Percentiles rank a stretch among this genome's conserved stretches.
Conservation (phyloP, 345 rosid species). For the Populus davidiana region DNA sequence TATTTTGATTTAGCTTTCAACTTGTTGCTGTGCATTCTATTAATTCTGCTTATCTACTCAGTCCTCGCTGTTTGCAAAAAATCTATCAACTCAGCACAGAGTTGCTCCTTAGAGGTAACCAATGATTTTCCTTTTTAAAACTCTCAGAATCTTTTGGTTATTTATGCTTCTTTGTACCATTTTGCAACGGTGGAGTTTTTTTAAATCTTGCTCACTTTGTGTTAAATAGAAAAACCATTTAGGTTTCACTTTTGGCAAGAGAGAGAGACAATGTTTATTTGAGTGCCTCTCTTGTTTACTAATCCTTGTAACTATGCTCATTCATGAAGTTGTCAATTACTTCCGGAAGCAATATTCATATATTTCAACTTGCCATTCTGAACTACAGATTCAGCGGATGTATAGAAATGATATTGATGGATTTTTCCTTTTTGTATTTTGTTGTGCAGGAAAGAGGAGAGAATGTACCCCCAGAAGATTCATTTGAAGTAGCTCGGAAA, state of each 20-base stretch:
- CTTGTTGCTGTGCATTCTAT: background rate
- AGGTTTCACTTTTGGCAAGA: background rate
- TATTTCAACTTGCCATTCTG: background rate
- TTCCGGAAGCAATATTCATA: background rate
- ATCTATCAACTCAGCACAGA: background rate
- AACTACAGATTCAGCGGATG: conserved; percentile 1
- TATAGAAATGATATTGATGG: conserved; percentile 8
- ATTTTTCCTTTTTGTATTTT: conserved; percentile 19
- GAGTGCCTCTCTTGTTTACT: background rate
- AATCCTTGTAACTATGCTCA: background rate
- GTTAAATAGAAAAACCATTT: background rate
- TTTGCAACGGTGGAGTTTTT: background rate
- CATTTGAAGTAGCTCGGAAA: conserved; percentile 90
- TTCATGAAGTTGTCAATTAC: background rate
- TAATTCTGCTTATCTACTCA: background rate
- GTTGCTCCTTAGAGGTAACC: background rate
- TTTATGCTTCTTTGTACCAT: background rate
- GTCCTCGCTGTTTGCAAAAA: background rate
- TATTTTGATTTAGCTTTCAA: background rate
- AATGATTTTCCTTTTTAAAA: background rate
- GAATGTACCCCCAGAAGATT: conserved; percentile 93
- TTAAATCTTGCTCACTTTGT: background rate
- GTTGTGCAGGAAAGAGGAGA: conserved; percentile 91
- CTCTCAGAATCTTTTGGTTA: background rate
- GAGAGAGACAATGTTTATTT: background rate